phyloP scores from a whole-genome alignment of 2,329 filamentous ascomycete species.

The Canariomyces notabilis region DNA sequence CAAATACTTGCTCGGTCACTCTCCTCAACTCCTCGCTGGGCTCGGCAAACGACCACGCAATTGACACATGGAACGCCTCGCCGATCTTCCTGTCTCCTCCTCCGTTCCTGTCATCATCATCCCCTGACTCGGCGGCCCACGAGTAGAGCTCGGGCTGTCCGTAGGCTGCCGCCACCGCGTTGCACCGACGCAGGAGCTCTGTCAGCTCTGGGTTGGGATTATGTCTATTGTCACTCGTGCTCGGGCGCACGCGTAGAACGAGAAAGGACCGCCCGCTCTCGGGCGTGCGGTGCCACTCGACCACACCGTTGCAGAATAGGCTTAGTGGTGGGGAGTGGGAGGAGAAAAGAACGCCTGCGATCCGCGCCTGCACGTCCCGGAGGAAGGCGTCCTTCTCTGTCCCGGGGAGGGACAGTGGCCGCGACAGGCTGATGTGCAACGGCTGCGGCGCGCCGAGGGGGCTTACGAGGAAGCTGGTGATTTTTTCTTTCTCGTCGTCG shows the following conservation, averaged over 20 bases:
- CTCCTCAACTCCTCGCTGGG: constrained; percentile 42
- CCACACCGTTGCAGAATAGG: constrained; percentile 22
- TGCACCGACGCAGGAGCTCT: constrained; percentile 60
- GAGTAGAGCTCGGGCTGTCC: constrained; percentile 69
- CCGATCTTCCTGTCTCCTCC: constrained; percentile 18
- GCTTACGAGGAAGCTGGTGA: constrained; percentile 68
- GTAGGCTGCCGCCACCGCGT: constrained; percentile 54
- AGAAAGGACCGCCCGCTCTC: constrained; percentile 75
- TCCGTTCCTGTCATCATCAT: constrained; percentile 13
- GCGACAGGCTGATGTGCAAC: constrained; percentile 85
- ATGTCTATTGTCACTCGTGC: constrained; percentile 10
- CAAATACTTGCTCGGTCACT: constrained; percentile 33
- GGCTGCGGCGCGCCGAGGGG: constrained; percentile 74
- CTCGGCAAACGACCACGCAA: constrained; percentile 71
- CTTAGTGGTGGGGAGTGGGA: constrained; percentile 32
- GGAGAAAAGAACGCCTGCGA: constrained; percentile 34
- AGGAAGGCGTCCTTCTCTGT: constrained; percentile 67
- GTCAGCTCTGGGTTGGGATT: constrained; percentile 49
- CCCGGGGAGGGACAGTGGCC: constrained; percentile 69
- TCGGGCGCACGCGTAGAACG: constrained; percentile 58
- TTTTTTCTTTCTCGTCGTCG: constrained; percentile 21
- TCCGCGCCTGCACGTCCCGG: constrained; percentile 42
- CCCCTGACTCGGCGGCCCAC: constrained; percentile 15
- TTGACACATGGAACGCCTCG: constrained; percentile 75
- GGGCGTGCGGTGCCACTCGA: constrained; percentile 49